Evolutionary conservation across 805 yeast species (phyloP).

Genomic region (Saccharomycopsis sp.): DNA sequence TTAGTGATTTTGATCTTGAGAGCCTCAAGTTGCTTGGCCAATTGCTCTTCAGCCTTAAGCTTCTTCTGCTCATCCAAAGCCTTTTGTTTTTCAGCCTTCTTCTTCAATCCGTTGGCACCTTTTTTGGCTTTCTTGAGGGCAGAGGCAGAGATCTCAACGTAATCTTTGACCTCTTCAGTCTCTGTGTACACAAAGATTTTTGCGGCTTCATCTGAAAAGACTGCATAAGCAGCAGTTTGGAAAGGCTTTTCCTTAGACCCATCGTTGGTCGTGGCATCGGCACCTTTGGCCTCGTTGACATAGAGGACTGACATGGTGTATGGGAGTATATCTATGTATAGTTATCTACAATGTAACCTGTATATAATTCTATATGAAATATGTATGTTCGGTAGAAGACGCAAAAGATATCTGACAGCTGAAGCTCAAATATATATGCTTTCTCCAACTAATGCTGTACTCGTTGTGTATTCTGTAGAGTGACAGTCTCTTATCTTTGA

Average conservation of each 20-base stretch:
- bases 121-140: constrained; percentile 95
- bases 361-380: too few species aligned
- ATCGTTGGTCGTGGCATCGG: constrained; percentile 43
- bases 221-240: constrained; percentile 79
- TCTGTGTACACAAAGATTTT: constrained; percentile 56
- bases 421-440: too few species aligned
- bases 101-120: constrained; percentile 87
- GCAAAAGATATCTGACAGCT: too few species aligned
- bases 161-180: constrained; percentile 53
- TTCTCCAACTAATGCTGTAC: too few species aligned
- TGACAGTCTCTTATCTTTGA: too few species aligned
- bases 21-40: constrained; percentile 69
- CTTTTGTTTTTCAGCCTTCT: constrained; percentile 50
- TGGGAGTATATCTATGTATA: too few species aligned
- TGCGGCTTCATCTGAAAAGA: constrained; percentile 41
- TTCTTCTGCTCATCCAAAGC: constrained; percentile 45
- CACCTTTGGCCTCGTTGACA: constrained; percentile 70
- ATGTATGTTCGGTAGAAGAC: too few species aligned
- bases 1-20: constrained; percentile 69
- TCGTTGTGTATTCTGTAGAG: too few species aligned
- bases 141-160: constrained; percentile 75
- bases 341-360: too few species aligned
- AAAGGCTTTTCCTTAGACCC: constrained; percentile 71
- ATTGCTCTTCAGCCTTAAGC: constrained; percentile 61
- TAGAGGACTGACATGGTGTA: constrained; percentile 36